Percentiles rank a stretch among this genome's conserved stretches.
Conservation (phyloP, 495 filamentous ascomycete species). For the Penicillium egyptiacum region DNA sequence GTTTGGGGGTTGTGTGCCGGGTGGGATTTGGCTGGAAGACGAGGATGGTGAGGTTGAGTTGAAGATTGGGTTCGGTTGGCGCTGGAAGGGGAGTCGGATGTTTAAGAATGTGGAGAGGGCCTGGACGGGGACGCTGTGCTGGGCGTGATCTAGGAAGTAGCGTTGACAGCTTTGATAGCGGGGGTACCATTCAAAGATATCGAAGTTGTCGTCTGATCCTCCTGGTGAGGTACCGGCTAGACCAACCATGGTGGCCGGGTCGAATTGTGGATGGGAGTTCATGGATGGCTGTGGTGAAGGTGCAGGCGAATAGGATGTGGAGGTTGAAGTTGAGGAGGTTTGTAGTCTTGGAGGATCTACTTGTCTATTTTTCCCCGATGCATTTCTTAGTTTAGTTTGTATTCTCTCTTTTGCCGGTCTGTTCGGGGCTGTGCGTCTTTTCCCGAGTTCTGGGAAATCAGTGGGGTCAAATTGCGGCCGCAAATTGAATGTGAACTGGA, state of each 20-base stretch:
- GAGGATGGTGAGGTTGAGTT: conserved; percentile 36
- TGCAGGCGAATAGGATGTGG: conserved; percentile 12
- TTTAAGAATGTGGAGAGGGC: conserved; percentile 91
- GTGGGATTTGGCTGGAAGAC: conserved; percentile 29
- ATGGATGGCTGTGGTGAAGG: conserved; percentile 26
- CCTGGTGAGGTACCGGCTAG: conserved; percentile 38
- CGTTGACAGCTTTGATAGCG: conserved; percentile 87
- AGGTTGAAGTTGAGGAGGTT: not conserved
- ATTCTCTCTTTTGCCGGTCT: not conserved
- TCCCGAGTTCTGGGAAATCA: conserved; percentile 5
- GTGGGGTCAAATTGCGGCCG: conserved; percentile 14
- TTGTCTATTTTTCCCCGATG: conserved; percentile 10
- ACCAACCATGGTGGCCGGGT: conserved; percentile 44
- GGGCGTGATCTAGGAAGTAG: conserved; percentile 92
- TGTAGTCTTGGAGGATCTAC: conserved; percentile 7
- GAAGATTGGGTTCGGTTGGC: conserved; percentile 38
- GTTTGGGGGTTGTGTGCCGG: conserved; percentile 22
- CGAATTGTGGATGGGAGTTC: conserved; percentile 39
- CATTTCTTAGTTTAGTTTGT: conserved; percentile 11
- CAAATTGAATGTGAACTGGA: not conserved
- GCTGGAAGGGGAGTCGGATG: conserved; percentile 60
- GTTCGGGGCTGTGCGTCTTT: conserved; percentile 5
- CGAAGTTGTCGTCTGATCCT: conserved; percentile 50
- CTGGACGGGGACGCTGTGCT: conserved; percentile 79
- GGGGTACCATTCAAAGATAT: conserved; percentile 93